A percentile compares a stretch with the other conserved stretches of the same genome.
Conservation (phyloP, 2,329 filamentous ascomycete species). For the Trichoderma koningii region DNA sequence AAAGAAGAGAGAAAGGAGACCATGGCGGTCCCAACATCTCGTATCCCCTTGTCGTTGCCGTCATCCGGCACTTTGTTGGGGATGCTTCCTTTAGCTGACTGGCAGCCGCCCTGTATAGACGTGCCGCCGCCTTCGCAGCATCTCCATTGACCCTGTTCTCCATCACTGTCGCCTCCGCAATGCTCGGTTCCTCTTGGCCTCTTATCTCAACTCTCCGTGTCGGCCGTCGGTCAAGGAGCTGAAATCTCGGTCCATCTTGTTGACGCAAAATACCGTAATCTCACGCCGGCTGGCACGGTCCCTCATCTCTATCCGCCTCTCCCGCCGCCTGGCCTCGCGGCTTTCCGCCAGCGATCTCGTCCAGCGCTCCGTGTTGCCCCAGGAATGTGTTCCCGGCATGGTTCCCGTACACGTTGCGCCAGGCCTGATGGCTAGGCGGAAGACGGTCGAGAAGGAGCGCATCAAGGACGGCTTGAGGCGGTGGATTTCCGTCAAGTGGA, state of each 20-base stretch:
- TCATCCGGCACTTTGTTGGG: not conserved
- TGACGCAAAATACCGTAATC: conserved; percentile 65
- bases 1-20: not conserved
- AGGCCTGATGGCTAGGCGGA: conserved; percentile 61
- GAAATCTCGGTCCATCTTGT: conserved; percentile 64
- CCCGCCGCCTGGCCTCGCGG: conserved; percentile 60
- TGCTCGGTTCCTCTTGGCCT: conserved; percentile 56
- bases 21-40: not conserved
- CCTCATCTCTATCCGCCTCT: conserved; percentile 66
- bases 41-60: not conserved
- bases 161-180: conserved; percentile 63
- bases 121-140: conserved; percentile 61
- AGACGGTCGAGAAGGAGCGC: conserved; percentile 65
- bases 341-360: conserved; percentile 63
- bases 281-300: conserved; percentile 65
- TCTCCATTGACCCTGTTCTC: conserved; percentile 66
- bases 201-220: conserved; percentile 57
- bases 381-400: conserved; percentile 60
- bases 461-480: conserved; percentile 66
- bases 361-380: conserved; percentile 63
- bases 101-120: conserved; percentile 47
- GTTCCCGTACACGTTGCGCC: conserved; percentile 53
- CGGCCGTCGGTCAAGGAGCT: conserved; percentile 64
- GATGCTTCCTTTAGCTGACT: conserved; percentile 27
- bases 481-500: conserved; percentile 65